Evolutionary conservation across 2,329 filamentous ascomycete genomes (phyloP), one percentile per base, ranked within the genome.

Genomic region (Verticillium nubilum): DNA sequence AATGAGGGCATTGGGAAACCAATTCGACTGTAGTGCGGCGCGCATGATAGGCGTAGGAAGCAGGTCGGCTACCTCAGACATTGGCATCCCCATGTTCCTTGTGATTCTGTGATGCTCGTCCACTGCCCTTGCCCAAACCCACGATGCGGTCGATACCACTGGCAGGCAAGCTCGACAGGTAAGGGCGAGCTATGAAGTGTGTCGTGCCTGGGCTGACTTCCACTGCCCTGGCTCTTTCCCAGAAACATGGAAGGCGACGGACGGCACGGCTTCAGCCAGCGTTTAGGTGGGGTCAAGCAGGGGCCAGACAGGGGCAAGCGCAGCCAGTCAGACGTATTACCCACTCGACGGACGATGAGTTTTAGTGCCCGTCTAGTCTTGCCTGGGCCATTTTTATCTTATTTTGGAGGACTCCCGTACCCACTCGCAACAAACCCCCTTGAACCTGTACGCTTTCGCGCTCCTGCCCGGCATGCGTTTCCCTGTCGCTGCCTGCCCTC

Each of bases 361-460:
- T 33, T 56, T 59, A 59, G 54, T 59, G 58, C 50, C 60, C 54
- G 60, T 58, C 50, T 28, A 50, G 17, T 29, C 27, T 57, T 54
- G 54, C 47, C 59, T 61, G 54, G 47, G 33, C 27, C 26, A 53
- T 54, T 58, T 58, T n/a, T n/a, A n/a, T n/a, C n/a, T n/a, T n/a
- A n/a, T n/a, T n/a, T 61, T 35, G 58, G 50, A 47, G 53, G 31
- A 31, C 42, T 50, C 42, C 42, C 42, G 42, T 19, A 50, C 19
- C 19, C n/a, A 50, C 42, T 19, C 42, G 19, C 42, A 50, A 50
- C 42, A n/a, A n/a, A 19, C 19, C 42, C 42, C 42, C 42, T 19
- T 50, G 42, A 50, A 50, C 42, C 42, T 50, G 42, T 19, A 47
- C 37, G 37, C 17, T 47, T 47, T 47, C 17, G 37, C 37, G 42